Percentiles rank a stretch among this genome's conserved stretches.
phyloP scores from a whole-genome alignment of 768 basidiomycete genomes.

The Pisolithus microcarpus region DNA sequence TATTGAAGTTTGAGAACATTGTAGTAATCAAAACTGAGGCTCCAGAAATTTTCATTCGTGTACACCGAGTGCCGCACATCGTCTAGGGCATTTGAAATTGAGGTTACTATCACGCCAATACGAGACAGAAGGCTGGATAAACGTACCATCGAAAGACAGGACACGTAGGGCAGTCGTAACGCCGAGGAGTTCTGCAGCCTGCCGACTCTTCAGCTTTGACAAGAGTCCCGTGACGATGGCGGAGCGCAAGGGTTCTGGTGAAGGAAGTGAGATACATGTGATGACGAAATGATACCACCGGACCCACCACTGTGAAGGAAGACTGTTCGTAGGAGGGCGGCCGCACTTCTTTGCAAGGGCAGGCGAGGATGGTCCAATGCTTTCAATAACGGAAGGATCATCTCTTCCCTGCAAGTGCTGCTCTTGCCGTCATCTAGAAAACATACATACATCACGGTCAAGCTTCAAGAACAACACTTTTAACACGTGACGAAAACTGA shows the following conservation, averaged over 20 bases:
- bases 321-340: constrained; percentile 8
- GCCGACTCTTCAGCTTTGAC: constrained; percentile 13
- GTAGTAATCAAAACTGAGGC: constrained; percentile 16
- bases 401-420: neutral
- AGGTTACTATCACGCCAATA: neutral
- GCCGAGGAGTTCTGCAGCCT: constrained; percentile 11
- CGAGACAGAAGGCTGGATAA: neutral
- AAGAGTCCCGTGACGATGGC: constrained; percentile 9
- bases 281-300: neutral
- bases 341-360: constrained; percentile 13
- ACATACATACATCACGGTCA: neutral
- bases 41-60: constrained; percentile 9
- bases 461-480: neutral
- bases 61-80: constrained; percentile 12
- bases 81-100: no score
- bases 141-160: constrained; percentile 14
- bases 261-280: neutral
- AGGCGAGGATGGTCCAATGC: constrained; percentile 11
- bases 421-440: constrained; percentile 3
- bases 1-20: constrained; percentile 10
- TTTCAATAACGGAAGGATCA: constrained; percentile 11
- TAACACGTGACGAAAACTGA: neutral
- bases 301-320: constrained; percentile 10
- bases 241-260: constrained; percentile 8
- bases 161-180: constrained; percentile 9